Evolutionary conservation across 768 basidiomycete species (phyloP).

Genomic region (Inosperma sp.): DNA sequence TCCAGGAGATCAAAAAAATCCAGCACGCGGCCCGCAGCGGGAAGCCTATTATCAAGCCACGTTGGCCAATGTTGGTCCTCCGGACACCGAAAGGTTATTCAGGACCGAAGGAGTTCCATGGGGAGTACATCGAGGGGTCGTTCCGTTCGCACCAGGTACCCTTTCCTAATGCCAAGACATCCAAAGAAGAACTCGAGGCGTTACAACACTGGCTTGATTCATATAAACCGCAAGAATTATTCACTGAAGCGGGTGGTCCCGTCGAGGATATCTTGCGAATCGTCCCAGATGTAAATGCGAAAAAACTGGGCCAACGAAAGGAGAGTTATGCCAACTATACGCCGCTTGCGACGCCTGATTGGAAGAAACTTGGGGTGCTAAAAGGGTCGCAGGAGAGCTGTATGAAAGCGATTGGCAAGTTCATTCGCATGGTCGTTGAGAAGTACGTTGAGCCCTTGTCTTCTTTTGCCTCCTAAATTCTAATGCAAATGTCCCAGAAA

Average conservation of each 20-base stretch:
- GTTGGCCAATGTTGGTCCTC: conserved; percentile 85
- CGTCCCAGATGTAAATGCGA: conserved; percentile 49
- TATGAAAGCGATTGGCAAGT: conserved; percentile 66
- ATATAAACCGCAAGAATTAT: conserved; percentile 66
- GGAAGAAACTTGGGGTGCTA: conserved; percentile 49
- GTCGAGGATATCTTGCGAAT: conserved; percentile 51
- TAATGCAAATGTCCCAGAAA: conserved; percentile 43
- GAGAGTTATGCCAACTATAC: conserved; percentile 61
- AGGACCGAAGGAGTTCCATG: conserved; percentile 61
- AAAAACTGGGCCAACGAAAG: conserved; percentile 65
- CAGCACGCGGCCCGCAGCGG: conserved; percentile 75
- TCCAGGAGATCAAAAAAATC: conserved; percentile 67
- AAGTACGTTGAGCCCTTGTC: conserved; percentile 37
- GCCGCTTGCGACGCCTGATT: conserved; percentile 62
- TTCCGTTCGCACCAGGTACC: conserved; percentile 90
- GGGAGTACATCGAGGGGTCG: conserved; percentile 74
- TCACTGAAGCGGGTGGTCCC: conserved; percentile 53
- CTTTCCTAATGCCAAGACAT: conserved; percentile 64
- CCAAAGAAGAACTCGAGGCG: conserved; percentile 53
- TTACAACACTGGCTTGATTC: conserved; percentile 72
- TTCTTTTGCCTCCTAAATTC: not conserved
- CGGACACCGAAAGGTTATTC: conserved; percentile 83
- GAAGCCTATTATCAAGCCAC: conserved; percentile 78
- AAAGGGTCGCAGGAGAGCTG: conserved; percentile 63
- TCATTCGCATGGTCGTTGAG: conserved; percentile 52